Conservation (phyloP, 1,284 basidiomycete species). For the Fomitopsis betulina region DNA sequence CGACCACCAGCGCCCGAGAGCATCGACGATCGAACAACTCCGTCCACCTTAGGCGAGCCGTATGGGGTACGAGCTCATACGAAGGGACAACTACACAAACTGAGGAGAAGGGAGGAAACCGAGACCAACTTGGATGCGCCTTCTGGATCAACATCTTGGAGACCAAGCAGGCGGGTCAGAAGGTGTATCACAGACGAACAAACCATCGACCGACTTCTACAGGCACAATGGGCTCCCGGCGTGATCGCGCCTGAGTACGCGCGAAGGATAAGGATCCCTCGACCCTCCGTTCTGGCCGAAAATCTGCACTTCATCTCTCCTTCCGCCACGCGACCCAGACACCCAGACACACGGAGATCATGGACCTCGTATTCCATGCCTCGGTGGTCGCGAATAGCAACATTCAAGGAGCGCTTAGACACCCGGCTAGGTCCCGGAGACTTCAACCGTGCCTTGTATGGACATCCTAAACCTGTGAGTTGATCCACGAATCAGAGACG, state of each 20-base stretch:
- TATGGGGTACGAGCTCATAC: background rate
- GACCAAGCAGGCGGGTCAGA: background rate
- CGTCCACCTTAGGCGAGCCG: too few species aligned
- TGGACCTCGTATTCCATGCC: conserved; percentile 11
- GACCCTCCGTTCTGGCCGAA: background rate
- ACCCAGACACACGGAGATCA: conserved; percentile 7
- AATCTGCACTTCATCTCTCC: background rate
- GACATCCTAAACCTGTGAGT: conserved; percentile 16
- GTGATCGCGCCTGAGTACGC: background rate
- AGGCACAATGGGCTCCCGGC: background rate
- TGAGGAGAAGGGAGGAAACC: background rate
- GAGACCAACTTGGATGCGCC: background rate
- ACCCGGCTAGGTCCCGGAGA: conserved; percentile 17
- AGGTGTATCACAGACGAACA: background rate
- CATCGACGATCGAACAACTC: background rate
- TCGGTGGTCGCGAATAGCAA: conserved; percentile 19
- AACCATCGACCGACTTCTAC: conserved; percentile 2
- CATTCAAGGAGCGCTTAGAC: conserved; percentile 21
- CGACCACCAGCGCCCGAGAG: too few species aligned
- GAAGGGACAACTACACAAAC: background rate
- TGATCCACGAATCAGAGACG: background rate
- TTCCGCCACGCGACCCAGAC: background rate
- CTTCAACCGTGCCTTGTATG: conserved; percentile 16
- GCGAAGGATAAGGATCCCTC: too few species aligned
- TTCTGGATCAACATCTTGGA: background rate